Conservation (phyloP, 2,329 filamentous ascomycete species). For the Epichloe hybrida region DNA sequence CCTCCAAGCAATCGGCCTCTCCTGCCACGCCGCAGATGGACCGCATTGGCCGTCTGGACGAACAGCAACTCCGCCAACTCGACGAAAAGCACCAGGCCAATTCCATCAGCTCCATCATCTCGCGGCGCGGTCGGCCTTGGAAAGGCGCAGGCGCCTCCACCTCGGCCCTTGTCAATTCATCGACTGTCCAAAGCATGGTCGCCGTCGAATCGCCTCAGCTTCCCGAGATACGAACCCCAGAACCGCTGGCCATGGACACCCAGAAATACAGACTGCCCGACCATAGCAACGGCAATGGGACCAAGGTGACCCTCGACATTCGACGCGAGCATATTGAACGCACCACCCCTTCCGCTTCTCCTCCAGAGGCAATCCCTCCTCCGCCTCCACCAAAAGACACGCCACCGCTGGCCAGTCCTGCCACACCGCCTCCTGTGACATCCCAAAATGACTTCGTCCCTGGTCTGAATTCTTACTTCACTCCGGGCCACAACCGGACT, state of each 20-base stretch:
- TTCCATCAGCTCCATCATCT: conserved; percentile 35
- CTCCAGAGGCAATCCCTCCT: conserved; percentile 22
- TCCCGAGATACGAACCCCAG: conserved; percentile 37
- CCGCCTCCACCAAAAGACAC: conserved; percentile 27
- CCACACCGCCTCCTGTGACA: conserved; percentile 14
- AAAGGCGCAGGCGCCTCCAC: conserved; percentile 42
- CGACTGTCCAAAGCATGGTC: conserved; percentile 11
- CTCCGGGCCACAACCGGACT: conserved; percentile 52
- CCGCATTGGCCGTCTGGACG: conserved; percentile 53
- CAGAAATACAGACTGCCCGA: conserved; percentile 65
- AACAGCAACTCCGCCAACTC: conserved; percentile 55
- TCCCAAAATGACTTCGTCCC: conserved; percentile 31
- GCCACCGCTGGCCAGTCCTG: conserved; percentile 17
- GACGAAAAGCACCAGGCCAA: conserved; percentile 48
- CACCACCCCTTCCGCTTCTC: conserved; percentile 26
- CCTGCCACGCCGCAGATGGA: conserved; percentile 21
- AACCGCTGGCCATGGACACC: conserved; percentile 51
- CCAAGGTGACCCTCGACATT: conserved; percentile 45
- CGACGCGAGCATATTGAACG: conserved; percentile 43
- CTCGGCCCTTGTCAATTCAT: conserved; percentile 15
- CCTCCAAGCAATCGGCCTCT: conserved; percentile 22
- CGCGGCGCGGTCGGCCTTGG: conserved; percentile 59
- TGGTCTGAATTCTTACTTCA: conserved; percentile 50
- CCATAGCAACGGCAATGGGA: conserved; percentile 53
- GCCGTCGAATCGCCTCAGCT: conserved; percentile 24